Base-by-base conservation (phyloP, 2,329 filamentous ascomycete genomes). In the Pseudogymnoascus sp. region DNA sequence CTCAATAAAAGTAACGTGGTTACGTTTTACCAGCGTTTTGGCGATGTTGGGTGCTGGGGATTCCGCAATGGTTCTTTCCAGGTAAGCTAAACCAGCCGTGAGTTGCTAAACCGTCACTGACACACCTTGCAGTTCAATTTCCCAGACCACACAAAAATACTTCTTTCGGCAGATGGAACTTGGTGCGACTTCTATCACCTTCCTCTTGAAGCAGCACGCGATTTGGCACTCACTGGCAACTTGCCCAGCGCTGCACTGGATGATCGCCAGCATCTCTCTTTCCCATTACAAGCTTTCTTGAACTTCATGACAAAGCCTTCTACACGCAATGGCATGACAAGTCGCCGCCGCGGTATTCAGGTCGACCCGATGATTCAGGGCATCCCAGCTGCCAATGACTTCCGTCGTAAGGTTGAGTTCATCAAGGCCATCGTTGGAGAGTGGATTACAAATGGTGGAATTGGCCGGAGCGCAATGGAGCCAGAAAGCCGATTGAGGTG, bases 91-190 rank as follows among this genome's bases (percentile, higher is more conserved):
- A 25, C 31, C 48, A 28, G 19, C 23, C 23, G n/a, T 11, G 14
- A n/a, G 6, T 8, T 60, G 28, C 57, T 41, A 43, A 62, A 16
- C 34, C 13, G 43, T 60, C 65, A 41, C 63, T 72, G 65, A 73
- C 31, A 54, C 48, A 34, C 19, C 34, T 31, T 65, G 25, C 68
- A 92, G 84, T 90, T 93, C 77, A 93, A 95, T 77, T 95, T 95
- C 75, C 90, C 90, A 2, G 90, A 95, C 69, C 90, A 95, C 74
- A 93, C 90, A 65, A 95, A 95, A 77, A 84, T 95, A 63, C 88
- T 93, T 11, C 78, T 95, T 25, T 90, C 91, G 65, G 79, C 87
- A 0, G 84, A 88, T 31, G 90, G 89, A n/a, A 85, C 83, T 1
- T 89, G 86, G 81, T 88, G 89, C 69, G 88, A 90, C 73, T 91